phyloP scores from a whole-genome alignment of 2,329 filamentous ascomycete genomes.

The Aspergillus alliaceus region DNA sequence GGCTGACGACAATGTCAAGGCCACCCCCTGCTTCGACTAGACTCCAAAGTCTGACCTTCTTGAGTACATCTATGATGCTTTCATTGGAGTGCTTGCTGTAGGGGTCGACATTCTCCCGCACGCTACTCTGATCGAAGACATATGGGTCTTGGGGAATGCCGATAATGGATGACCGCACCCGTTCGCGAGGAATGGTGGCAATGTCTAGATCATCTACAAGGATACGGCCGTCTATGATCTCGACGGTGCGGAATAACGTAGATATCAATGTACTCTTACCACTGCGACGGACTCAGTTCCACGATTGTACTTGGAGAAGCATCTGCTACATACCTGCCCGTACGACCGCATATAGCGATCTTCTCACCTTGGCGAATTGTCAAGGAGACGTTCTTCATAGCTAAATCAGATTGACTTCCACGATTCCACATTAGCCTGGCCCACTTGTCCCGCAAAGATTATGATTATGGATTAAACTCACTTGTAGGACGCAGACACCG shows the following conservation, averaged over 20 bases:
- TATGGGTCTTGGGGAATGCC: not conserved
- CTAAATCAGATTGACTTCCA: too few relatives aligned
- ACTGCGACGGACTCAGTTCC: not conserved
- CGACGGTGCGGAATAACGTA: constrained; percentile 3
- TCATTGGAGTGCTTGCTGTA: too few relatives aligned
- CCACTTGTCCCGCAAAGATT: too few relatives aligned
- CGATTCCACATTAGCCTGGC: too few relatives aligned
- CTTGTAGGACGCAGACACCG: not conserved
- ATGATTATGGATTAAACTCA: not conserved
- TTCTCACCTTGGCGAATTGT: constrained; percentile 27
- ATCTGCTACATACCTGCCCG: constrained; percentile 11
- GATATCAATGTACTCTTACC: constrained; percentile 23
- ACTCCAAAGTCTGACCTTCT: not conserved
- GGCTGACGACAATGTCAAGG: not conserved
- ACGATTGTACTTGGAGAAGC: too few relatives aligned
- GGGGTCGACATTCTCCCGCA: not conserved
- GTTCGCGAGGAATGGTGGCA: not conserved
- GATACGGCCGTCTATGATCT: not conserved
- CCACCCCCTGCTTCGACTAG: not conserved
- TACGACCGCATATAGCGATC: constrained; percentile 30
- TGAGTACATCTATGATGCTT: not conserved
- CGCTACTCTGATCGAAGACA: not conserved
- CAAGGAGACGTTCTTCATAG: constrained; percentile 24
- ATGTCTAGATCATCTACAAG: not conserved
- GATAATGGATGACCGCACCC: not conserved